Evolutionary conservation across 2,329 filamentous ascomycete genomes (phyloP).

Genomic region (Paraphoma sp.): DNA sequence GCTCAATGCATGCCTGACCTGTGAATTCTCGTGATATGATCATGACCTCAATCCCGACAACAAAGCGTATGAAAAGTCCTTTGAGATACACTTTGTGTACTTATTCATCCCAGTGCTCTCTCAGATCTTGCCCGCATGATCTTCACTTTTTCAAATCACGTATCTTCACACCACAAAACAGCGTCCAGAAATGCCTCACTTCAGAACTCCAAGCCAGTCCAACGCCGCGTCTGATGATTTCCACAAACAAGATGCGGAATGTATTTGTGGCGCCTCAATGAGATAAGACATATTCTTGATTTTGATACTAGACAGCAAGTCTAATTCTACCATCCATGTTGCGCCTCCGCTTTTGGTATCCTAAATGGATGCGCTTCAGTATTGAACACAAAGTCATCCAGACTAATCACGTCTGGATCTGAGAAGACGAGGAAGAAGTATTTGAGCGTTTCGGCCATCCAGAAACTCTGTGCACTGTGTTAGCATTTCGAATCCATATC

Average conservation of each 20-base stretch:
- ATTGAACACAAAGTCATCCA: constrained; percentile 57
- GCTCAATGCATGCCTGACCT: background rate
- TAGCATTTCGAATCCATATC: constrained; percentile 1
- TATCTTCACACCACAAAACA: background rate
- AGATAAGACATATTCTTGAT: no score
- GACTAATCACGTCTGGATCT: constrained; percentile 49
- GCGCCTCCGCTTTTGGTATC: constrained; percentile 26
- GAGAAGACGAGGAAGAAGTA: constrained; percentile 58
- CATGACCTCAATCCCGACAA: background rate
- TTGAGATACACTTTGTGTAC: background rate
- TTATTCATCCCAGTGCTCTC: background rate
- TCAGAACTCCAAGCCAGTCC: constrained; percentile 24
- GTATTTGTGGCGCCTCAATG: background rate
- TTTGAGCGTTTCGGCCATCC: constrained; percentile 59
- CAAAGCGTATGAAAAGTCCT: background rate
- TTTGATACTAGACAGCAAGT: background rate
- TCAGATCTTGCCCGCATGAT: no score
- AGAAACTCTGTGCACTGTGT: constrained; percentile 48
- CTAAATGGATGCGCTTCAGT: constrained; percentile 58
- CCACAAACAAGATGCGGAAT: constrained; percentile 19
- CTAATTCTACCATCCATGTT: constrained; percentile 3
- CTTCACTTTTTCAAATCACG: background rate
- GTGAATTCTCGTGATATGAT: background rate
- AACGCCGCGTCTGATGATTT: constrained; percentile 25
- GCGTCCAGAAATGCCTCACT: constrained; percentile 15